Evolutionary conservation across 208 protist species (phyloP).

Genomic region (Acanthamoeba castellanii): DNA sequence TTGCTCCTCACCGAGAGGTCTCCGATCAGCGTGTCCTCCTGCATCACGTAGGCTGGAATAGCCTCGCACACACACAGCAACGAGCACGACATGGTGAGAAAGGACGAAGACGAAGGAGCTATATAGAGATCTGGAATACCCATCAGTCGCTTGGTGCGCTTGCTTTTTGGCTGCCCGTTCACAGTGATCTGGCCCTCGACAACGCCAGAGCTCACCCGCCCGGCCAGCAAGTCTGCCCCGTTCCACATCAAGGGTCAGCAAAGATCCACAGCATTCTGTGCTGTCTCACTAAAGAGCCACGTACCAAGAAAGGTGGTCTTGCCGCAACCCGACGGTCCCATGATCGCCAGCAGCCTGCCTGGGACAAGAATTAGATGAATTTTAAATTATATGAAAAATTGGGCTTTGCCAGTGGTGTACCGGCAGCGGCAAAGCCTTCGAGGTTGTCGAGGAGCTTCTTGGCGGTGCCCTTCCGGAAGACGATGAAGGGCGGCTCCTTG

Average conservation of each 20-base stretch:
- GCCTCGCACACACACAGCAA: neutral
- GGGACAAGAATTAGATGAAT: neutral
- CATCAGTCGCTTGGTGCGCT: slow-evolving; percentile 26
- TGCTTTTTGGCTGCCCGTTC: slow-evolving; percentile 6
- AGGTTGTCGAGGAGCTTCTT: slow-evolving; percentile 52
- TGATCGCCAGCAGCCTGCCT: slow-evolving; percentile 79
- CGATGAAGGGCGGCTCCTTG: slow-evolving; percentile 13
- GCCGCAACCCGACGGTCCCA: slow-evolving; percentile 77
- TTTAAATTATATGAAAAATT: neutral
- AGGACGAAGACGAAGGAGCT: neutral
- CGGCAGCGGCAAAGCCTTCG: slow-evolving; percentile 61
- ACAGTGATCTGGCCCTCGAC: slow-evolving; percentile 5
- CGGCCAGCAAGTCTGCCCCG: slow-evolving; percentile 41
- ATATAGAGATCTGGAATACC: neutral
- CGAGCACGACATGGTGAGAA: neutral
- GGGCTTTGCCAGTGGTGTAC: neutral
- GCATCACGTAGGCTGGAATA: slow-evolving; percentile 80
- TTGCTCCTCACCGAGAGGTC: slow-evolving; percentile 77
- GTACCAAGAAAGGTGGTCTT: slow-evolving; percentile 42
- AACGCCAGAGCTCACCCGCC: neutral
- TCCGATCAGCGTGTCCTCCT: slow-evolving; percentile 82
- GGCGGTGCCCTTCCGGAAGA: neutral
- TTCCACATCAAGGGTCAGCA: neutral
- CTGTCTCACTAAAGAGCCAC: neutral
- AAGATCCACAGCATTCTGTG: neutral